Evolutionary conservation across 345 rosid species (phyloP), one percentile per base, ranked within the genome.

Genomic region (Rhodamnia argentea): DNA sequence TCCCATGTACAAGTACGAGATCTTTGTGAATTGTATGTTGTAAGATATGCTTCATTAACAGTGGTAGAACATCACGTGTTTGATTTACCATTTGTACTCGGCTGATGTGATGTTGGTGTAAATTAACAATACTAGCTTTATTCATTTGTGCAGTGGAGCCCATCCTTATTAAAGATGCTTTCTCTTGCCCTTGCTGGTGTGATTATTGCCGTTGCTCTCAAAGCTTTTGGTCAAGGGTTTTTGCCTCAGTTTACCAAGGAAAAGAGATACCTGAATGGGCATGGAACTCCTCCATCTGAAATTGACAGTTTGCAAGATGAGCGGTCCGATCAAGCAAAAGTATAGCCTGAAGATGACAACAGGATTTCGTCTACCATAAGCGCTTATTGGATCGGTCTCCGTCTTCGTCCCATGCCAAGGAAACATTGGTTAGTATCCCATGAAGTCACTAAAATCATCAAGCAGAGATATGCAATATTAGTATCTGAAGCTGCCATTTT

Each of bases 121-220:
- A 23, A 15, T 70, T 70, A 24, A 42, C 51, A 7, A n/a, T 29
- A 83, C 84, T 88, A 40, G 82, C 83, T 76, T 26, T 52, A 85
- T 86, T 40, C 29, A 78, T 85, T 87, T 53, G 84, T 90, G 56
- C 98, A 96, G 99, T 88, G 90, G 90, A 91, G 87, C 82, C 88
- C 89, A 58, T 92, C 93, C 64, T 85, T 93, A 83, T 89, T 92
- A 88, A 95, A 89, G 83, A 64, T 91, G 90, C 83, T 95, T 78
- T 90, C 94, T 85, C 84, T 89, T 82, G 90, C 89, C 83, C 75
- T 94, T 82, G 95, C 92, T 52, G 94, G 96, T 88, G 99, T 96
- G 88, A 90, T 95, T 87, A 87, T 95, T 87, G 91, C 95, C 18
- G 27, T 93, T 57, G 59, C 93, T 50, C 29, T 93, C 64, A 82